These are phyloP conservation scores for Pleurotus giganteus DNA, from an alignment of 768 basidiomycete species.

Conservation along the genomic window DNA sequence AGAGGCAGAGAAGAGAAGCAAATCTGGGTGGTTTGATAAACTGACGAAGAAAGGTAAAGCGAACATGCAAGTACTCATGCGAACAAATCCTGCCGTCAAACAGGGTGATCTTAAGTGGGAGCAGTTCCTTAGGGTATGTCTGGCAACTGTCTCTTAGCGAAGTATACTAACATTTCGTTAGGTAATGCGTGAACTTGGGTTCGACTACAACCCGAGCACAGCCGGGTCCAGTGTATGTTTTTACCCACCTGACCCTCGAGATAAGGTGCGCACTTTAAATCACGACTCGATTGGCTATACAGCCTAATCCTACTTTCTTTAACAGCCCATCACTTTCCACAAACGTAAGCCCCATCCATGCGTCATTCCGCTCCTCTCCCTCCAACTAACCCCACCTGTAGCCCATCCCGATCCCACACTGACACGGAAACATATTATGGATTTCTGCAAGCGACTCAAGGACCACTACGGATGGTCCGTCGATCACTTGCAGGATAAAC, in stretches of 20 bases:
- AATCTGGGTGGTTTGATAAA: constrained; percentile 53
- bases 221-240: constrained; percentile 84
- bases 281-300: too few relatives aligned
- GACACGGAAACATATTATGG: constrained; percentile 43
- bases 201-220: constrained; percentile 67
- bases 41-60: constrained; percentile 56
- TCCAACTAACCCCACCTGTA: constrained; percentile 23
- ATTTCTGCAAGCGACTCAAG: constrained; percentile 58
- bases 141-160: background rate
- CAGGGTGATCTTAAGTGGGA: constrained; percentile 78
- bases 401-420: constrained; percentile 77
- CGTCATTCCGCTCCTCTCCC: background rate
- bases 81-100: constrained; percentile 52
- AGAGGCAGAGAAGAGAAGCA: constrained; percentile 41
- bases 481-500: constrained; percentile 34
- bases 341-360: constrained; percentile 51
- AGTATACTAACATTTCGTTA: constrained; percentile 22
- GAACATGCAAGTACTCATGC: constrained; percentile 65
- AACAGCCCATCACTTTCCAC: constrained; percentile 73
- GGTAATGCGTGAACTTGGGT: constrained; percentile 81
- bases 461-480: constrained; percentile 66
- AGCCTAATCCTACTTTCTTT: too few relatives aligned
- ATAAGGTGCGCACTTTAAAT: constrained; percentile 28
- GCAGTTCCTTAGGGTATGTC: constrained; percentile 62
- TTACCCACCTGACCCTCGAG: constrained; percentile 60